Base-by-base conservation (phyloP, 1,139 yeast species). In the Candida sojae region DNA sequence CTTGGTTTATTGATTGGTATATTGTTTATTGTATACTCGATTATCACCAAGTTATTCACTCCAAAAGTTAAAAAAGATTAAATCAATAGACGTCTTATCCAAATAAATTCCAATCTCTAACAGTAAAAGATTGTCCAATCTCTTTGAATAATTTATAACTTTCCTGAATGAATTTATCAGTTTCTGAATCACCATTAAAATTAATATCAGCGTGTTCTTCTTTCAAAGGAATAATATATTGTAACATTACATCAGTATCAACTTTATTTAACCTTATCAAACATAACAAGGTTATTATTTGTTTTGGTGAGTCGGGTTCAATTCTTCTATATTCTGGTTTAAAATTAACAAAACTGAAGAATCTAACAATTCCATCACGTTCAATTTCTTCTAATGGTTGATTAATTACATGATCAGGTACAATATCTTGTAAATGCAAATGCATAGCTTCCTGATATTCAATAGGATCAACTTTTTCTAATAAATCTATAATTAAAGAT, bases 401-500 rank as follows among this genome's bases (percentile, higher is more conserved):
- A 26, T 49, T 51, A 11, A 31, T 13, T 1, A 31, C 45, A 37
- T n/a, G 44, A 29, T 37, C 43, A 42, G 54, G 54, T 10, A 67
- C 53, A 17, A 71, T 53, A 50, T 82, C 86, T 21, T 64, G 62
- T 36, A 80, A 53, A 57, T 81, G 86, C 31, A 60, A 62, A 7
- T 59, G 52, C 4, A 79, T 56, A 1, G 78, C 78, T 17, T 59
- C 68, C 0, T 62, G 58, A 11, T 73, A 70, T 11, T 67, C 68
- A 0, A 59, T 57, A 0, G 59, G 64, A 0, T 73, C 79, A 0
- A 84, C 82, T 38, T 68, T 60, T 61, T 90, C 95, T 57, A 89
- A 66, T 21, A 91, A 67, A 57, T 91, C 97, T 38, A 90, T 65
- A 13, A 90, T 84, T 11, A 90, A 62, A 12, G 92, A 80, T 54